Conservation (phyloP, 2,329 filamentous ascomycete species). For the Fusarium udum region DNA sequence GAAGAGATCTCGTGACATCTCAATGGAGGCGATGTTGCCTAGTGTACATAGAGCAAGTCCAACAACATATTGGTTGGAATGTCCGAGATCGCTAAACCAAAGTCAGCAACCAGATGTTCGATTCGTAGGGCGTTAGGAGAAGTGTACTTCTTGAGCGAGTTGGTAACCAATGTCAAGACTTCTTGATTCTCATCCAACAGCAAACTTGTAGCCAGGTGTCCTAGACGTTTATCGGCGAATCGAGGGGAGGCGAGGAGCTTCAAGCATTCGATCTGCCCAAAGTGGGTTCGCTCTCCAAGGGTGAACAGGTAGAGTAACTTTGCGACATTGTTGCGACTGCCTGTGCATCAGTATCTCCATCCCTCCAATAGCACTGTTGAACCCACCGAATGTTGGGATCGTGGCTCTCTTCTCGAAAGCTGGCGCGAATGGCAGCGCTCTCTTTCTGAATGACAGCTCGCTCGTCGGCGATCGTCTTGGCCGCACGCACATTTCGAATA, state of each 20-base stretch:
- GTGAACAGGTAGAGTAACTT: conserved; percentile 99
- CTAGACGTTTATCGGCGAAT: conserved; percentile 96
- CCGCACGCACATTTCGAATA: conserved; percentile 97
- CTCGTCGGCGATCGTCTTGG: conserved; percentile 99
- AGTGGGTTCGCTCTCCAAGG: conserved; percentile 95
- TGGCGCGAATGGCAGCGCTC: conserved; percentile 95
- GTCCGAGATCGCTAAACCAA: conserved; percentile 81
- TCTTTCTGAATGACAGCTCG: conserved; percentile 98
- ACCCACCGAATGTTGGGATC: conserved; percentile 88
- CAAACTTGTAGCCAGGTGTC: conserved; percentile 95
- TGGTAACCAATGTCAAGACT: conserved; percentile 95
- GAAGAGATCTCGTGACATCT: conserved; percentile 98
- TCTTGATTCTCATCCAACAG: conserved; percentile 98
- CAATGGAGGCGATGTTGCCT: conserved; percentile 95
- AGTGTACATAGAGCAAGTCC: conserved; percentile 95
- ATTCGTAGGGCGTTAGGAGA: background rate
- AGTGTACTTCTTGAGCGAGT: conserved; percentile 92
- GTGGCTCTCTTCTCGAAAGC: conserved; percentile 95
- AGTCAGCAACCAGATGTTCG: conserved; percentile 25
- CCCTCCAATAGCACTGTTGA: background rate
- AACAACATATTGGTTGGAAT: conserved; percentile 98
- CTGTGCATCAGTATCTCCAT: conserved; percentile 27
- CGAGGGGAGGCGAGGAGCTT: conserved; percentile 96
- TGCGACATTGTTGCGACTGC: conserved; percentile 96
- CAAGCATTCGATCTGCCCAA: conserved; percentile 98